Conservation (phyloP, 345 rosid species). For the Hypericum androsaemum region DNA sequence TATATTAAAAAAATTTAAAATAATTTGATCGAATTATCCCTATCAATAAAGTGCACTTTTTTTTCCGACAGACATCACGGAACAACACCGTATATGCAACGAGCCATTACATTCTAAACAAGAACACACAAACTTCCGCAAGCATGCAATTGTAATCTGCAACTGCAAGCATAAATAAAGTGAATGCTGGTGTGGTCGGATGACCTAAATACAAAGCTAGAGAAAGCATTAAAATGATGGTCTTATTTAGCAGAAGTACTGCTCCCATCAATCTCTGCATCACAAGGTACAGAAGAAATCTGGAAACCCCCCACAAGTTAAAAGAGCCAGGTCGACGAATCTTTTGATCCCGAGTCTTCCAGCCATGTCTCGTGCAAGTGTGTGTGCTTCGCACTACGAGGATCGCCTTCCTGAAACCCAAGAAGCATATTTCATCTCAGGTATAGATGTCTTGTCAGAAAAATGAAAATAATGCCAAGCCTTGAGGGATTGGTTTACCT, state of each 20-base stretch:
- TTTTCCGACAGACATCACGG: no score
- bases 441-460: neutral
- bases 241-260: no score
- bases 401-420: slow-evolving; percentile 30
- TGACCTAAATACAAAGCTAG: no score
- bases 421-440: neutral
- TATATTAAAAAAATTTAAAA: no score
- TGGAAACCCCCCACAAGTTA: neutral
- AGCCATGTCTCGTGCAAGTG: slow-evolving; percentile 70
- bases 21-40: no score
- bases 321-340: slow-evolving; percentile 37
- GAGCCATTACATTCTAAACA: slow-evolving; percentile 26
- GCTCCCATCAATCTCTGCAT: no score
- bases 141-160: no score
- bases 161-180: no score
- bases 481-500: slow-evolving; percentile 28
- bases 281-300: no score
- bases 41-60: no score
- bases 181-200: no score
- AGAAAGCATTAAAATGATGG: no score
- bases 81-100: slow-evolving; percentile 38
- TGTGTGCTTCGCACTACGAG: slow-evolving; percentile 32
- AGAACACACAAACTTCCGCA: slow-evolving; percentile 10
- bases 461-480: neutral
- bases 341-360: slow-evolving; percentile 36